phyloP scores from a whole-genome alignment of 2,329 filamentous ascomycete genomes.

The Fusarium veterinarium region DNA sequence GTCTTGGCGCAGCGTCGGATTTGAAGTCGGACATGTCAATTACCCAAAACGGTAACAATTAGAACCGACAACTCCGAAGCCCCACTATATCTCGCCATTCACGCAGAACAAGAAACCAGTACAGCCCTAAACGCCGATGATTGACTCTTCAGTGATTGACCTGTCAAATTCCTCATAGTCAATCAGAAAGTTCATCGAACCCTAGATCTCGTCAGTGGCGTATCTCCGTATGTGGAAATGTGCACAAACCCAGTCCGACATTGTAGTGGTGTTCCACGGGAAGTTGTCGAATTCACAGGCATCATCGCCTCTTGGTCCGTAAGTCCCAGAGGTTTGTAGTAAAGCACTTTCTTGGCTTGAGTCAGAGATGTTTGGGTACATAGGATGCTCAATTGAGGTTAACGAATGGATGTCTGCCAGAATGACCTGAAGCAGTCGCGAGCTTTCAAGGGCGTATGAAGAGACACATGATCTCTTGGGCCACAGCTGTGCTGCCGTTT shows the following conservation, averaged over 20 bases:
- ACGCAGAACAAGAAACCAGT: not conserved
- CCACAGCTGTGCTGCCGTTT: constrained; percentile 4
- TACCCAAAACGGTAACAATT: constrained; percentile 23
- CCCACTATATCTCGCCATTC: not conserved
- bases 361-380: accelerated
- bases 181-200: not conserved
- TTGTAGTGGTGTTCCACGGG: not conserved
- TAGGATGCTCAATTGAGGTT: not conserved
- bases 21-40: not conserved
- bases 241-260: not conserved
- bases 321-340: accelerated
- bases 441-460: not conserved
- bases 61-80: constrained; percentile 14
- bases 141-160: not conserved
- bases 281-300: not conserved
- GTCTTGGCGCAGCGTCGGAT: not conserved
- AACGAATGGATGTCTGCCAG: not conserved
- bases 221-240: accelerated
- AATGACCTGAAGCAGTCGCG: not conserved
- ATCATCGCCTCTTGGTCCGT: not conserved
- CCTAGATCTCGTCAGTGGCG: not conserved
- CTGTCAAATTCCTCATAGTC: not conserved
- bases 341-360: accelerated
- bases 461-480: not conserved
- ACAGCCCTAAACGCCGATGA: not conserved